Base-by-base conservation (phyloP, 768 basidiomycete species). In the Lactifluus rugatus region DNA sequence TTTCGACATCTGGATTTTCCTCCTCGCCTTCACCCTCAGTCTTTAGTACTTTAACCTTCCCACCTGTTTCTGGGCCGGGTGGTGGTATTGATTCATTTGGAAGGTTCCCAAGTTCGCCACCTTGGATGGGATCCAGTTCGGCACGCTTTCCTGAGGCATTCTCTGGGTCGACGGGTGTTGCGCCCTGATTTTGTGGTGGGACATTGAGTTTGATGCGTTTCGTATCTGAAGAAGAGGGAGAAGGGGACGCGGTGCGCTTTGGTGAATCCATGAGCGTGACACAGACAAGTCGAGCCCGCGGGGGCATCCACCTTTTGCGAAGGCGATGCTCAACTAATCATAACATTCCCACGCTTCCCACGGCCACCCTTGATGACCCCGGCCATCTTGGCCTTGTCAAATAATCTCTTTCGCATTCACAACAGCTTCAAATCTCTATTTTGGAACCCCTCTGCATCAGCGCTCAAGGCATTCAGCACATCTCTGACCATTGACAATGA, bases 111-210 rank as follows among this genome's bases (percentile, higher is more conserved):
- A 93, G 79, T 63, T 93, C 89, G 19, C 82, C 81, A 46, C 83
- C 82, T 62, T 82, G 78, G 58, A 93, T 77, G 48, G 92, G 92
- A 66, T 93, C 91, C 57, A 89, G 81, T 72, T 94, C 93, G 69
- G 82, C 81, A 64, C 90, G 87, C 73, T 93, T 94, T 63, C 93
- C 93, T 0, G 80, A 78, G 23, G 90, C 90, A 56, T 76, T 76
- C 59, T 90, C 84, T 23, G 85, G 84, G 73, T 93, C 89, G 14
- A 91, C 86, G 21, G 83, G 80, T 5, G 81, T 75, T 25, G 78
- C 86, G n/a, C 85, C 85, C 66, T 87, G 84, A 52, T 74, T 70
- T 66, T 70, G 70, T 48, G 62, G 66, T 2, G 70, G 66, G 0
- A 72, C 71, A 10, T 70, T 72, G 23, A 73, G 67, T 39, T 66